Evolutionary conservation across 2,329 filamentous ascomycete species (phyloP), one percentile per base, ranked within the genome.

Genomic region (Pseudogymnoascus sp.): DNA sequence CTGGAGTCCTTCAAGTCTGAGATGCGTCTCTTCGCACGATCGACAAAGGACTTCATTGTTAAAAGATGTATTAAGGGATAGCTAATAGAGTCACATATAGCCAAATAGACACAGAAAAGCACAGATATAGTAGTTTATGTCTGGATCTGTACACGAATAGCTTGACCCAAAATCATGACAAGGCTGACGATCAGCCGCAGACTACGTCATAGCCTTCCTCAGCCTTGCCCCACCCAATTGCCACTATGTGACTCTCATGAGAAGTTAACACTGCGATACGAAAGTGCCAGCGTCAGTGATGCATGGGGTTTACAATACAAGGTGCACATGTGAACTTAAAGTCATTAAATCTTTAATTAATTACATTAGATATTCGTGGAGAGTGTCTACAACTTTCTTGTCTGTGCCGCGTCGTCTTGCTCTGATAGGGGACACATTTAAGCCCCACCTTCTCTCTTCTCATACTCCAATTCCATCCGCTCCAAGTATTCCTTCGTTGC

Each of bases 31-130:
- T 73, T 75, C 30, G 71, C 71, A 64, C 74, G 76, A 62, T 70
- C 65, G 58, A 76, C 54, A 63, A 76, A 71, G 47, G 69, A 72
- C 65, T 70, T 74, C 73, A 75, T 75, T 32, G 14, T 59, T 39
- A 7, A 6, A 35, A 43, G 12, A 12, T 7, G 7, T 18, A 11
- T 32, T 54, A 54, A 2, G 6, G 25, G 3, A 54, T 32, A 54
- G 11, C n/a, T 34, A 54, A 32, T 5, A 14, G 4, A 4, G 8
- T 9, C 28, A 20, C n/a, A 6, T 30, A 50, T 5, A 16, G 43
- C 2, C 4, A 6, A 50, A 16, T 18, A 50, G 18, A 30, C 18
- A 47, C 41, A 5, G 12, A 47, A 14, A 9, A 47, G 6, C 43
- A 6, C n/a, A 30, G n/a, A 50, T n/a, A 50, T 30, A 16, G 2